Conservation (phyloP, 371 early-diverging fungal species). For the Apophysomyces trapeziformis region DNA sequence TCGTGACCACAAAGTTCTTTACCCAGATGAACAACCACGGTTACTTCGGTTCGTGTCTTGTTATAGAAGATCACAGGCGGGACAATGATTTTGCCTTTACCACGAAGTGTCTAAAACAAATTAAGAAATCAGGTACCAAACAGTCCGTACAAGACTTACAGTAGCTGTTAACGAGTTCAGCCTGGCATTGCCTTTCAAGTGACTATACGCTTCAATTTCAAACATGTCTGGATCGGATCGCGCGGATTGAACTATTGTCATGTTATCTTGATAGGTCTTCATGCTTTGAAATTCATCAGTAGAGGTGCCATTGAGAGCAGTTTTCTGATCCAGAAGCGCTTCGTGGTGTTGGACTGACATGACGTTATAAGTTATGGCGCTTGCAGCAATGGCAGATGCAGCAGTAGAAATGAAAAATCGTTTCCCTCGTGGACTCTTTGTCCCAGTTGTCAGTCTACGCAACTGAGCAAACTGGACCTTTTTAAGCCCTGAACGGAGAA, state of each 20-base stretch:
- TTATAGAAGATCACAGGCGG: slow-evolving; percentile 46
- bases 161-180: slow-evolving; percentile 38
- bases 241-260: slow-evolving; percentile 34
- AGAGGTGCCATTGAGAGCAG: slow-evolving; percentile 13
- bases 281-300: slow-evolving; percentile 9
- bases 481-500: slow-evolving; percentile 3
- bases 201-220: slow-evolving; percentile 39
- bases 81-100: slow-evolving; percentile 41
- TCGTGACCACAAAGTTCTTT: slow-evolving; percentile 62
- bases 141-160: slow-evolving; percentile 25
- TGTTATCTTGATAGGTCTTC: slow-evolving; percentile 28
- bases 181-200: slow-evolving; percentile 30
- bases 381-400: slow-evolving; percentile 13
- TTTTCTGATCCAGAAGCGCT: slow-evolving; percentile 26
- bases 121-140: background rate
- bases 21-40: slow-evolving; percentile 45
- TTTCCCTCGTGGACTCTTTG: background rate
- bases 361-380: slow-evolving; percentile 14
- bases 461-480: background rate
- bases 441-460: background rate
- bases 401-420: slow-evolving; percentile 1
- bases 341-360: slow-evolving; percentile 29
- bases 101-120: slow-evolving; percentile 42
- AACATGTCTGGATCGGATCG: slow-evolving; percentile 33
- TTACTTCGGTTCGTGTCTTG: slow-evolving; percentile 39